These are phyloP conservation scores for Pyrenopolyporus hunteri DNA, from an alignment of 495 filamentous ascomycete genomes.

Conservation along the genomic window DNA sequence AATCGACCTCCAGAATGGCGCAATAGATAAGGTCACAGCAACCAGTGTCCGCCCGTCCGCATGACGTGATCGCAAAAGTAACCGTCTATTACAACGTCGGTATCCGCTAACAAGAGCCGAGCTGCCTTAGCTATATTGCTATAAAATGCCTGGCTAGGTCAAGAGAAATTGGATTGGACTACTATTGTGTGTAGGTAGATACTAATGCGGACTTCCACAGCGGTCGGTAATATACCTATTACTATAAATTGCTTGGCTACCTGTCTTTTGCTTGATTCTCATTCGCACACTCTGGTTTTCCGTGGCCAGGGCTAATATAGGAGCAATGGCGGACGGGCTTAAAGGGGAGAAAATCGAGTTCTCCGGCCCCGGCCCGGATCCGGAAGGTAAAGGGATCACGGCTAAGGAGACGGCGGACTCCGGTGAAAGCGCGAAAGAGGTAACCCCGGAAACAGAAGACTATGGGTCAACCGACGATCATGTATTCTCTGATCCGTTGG, in stretches of 20 bases:
- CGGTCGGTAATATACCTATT: neutral
- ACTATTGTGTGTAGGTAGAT: neutral
- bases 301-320: neutral
- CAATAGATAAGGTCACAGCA: slow-evolving; percentile 34
- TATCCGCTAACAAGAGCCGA: neutral
- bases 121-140: neutral
- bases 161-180: neutral
- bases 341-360: slow-evolving; percentile 3
- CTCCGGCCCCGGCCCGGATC: slow-evolving; percentile 11
- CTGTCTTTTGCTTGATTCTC: neutral
- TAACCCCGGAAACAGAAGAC: slow-evolving; percentile 14
- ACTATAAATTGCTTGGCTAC: too few relatives aligned
- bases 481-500: slow-evolving; percentile 52
- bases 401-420: neutral
- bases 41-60: slow-evolving; percentile 20
- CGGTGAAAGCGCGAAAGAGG: slow-evolving; percentile 4
- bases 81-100: neutral
- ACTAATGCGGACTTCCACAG: neutral
- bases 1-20: slow-evolving; percentile 28
- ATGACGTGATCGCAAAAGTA: slow-evolving; percentile 26
- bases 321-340: slow-evolving; percentile 11
- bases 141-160: neutral
- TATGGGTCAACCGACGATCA: slow-evolving; percentile 47
- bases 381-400: slow-evolving; percentile 9
- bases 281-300: neutral